phyloP scores from a whole-genome alignment of 208 protist species.

The Tritrichomonas musculus region DNA sequence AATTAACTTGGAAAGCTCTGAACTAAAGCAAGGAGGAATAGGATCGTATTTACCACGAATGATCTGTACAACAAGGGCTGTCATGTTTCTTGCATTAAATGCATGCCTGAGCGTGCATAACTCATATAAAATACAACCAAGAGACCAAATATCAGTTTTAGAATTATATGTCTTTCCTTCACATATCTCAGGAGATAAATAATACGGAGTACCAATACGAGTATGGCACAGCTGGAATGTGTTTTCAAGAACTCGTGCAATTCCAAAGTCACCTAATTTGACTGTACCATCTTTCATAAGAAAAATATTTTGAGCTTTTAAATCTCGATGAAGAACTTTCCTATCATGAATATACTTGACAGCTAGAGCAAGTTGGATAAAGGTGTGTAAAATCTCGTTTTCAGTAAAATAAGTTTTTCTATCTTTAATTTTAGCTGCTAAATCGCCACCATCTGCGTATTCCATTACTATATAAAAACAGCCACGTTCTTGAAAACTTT shows the following conservation, averaged over 20 bases:
- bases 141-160: not conserved
- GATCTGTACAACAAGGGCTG: not conserved
- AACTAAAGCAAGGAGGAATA: not conserved
- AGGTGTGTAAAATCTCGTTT: not conserved
- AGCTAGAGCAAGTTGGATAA: slow-evolving; percentile 52
- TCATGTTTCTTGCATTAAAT: not conserved
- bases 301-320: slow-evolving; percentile 41
- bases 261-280: slow-evolving; percentile 60
- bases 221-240: slow-evolving; percentile 36
- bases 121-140: slow-evolving; percentile 19
- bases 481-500: not conserved
- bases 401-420: not conserved
- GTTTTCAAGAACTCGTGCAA: slow-evolving; percentile 45
- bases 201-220: slow-evolving; percentile 54
- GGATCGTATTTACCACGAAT: not conserved
- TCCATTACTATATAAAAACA: slow-evolving; percentile 39
- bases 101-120: not conserved
- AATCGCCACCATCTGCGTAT: slow-evolving; percentile 37
- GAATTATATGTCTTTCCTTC: not conserved
- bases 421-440: slow-evolving; percentile 4
- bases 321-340: slow-evolving; percentile 59
- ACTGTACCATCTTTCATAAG: slow-evolving; percentile 30
- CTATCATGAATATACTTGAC: slow-evolving; percentile 56
- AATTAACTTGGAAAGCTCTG: too few species aligned
- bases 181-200: slow-evolving; percentile 53